Evolutionary conservation across 1,139 yeast species (phyloP).

Genomic region (Scheffersomyces segobiensis): DNA sequence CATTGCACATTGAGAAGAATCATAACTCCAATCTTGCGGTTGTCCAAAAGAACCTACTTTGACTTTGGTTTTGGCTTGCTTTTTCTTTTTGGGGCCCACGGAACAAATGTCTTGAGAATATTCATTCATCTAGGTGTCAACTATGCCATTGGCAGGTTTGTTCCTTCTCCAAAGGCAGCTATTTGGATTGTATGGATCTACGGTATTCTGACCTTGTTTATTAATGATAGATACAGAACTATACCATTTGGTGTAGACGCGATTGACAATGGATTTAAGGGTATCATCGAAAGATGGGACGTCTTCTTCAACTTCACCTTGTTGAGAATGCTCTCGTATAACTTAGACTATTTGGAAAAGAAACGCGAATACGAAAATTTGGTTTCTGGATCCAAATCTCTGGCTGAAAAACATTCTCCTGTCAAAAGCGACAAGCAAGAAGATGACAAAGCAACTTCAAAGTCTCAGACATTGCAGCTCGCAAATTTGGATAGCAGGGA

Average conservation of each 20-base stretch:
- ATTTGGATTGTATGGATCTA: conserved; percentile 64
- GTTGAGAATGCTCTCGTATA: conserved; percentile 79
- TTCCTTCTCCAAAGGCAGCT: conserved; percentile 30
- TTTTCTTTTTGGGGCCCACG: conserved; percentile 78
- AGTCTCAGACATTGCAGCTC: conserved; percentile 6
- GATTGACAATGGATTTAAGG: conserved; percentile 62
- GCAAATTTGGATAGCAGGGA: conserved; percentile 56
- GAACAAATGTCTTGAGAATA: conserved; percentile 67
- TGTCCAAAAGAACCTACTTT: conserved; percentile 48
- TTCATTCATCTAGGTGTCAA: conserved; percentile 55
- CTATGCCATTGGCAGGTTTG: conserved; percentile 52
- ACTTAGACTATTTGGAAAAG: conserved; percentile 69
- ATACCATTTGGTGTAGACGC: conserved; percentile 52
- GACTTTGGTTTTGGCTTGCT: conserved; percentile 72
- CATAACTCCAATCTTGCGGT: conserved; percentile 19
- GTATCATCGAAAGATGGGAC: conserved; percentile 90
- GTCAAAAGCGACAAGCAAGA: conserved; percentile 1
- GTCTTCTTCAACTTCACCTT: conserved; percentile 90
- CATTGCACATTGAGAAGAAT: conserved; percentile 56
- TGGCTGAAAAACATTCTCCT: conserved; percentile 3
- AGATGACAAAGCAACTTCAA: conserved; percentile 1
- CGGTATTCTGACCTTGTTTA: conserved; percentile 71
- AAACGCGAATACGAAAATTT: conserved; percentile 10
- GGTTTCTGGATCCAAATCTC: neutral
- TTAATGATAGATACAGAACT: conserved; percentile 68